Evolutionary conservation across 768 basidiomycete species (phyloP).

Genomic region (Galerina marginata): DNA sequence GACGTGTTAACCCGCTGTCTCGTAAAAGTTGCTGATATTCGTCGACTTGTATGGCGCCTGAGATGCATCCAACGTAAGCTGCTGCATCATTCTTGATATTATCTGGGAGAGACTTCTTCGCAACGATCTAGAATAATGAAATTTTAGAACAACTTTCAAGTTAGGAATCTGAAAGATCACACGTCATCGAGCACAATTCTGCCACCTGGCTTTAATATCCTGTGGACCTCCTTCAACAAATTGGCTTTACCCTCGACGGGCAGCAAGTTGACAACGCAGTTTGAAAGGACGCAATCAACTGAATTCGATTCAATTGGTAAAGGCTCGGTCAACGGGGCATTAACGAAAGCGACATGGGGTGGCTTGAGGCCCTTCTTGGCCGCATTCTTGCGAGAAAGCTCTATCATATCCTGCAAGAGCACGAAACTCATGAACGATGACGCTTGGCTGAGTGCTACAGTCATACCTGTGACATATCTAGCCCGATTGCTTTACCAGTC

Average conservation of each 20-base stretch:
- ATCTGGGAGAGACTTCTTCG: conserved; percentile 48
- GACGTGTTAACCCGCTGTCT: conserved; percentile 50
- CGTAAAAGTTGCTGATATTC: conserved; percentile 44
- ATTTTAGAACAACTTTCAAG: neutral
- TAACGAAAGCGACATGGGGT: conserved; percentile 55
- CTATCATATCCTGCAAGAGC: conserved; percentile 52
- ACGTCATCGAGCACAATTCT: conserved; percentile 60
- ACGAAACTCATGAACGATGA: neutral
- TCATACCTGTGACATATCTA: conserved; percentile 56
- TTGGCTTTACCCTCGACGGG: conserved; percentile 44
- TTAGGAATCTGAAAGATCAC: conserved; percentile 11
- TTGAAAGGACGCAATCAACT: conserved; percentile 62
- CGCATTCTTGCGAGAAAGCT: conserved; percentile 52
- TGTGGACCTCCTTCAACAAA: conserved; percentile 50
- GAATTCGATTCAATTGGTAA: conserved; percentile 54
- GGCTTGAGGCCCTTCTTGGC: conserved; percentile 43
- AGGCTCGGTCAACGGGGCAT: conserved; percentile 44
- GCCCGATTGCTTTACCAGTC: conserved; percentile 54
- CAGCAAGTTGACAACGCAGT: conserved; percentile 60
- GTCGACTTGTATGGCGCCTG: conserved; percentile 46
- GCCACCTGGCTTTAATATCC: conserved; percentile 62
- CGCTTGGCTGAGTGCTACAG: neutral
- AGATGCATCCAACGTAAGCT: conserved; percentile 50
- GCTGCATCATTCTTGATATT: conserved; percentile 45
- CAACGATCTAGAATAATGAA: conserved; percentile 45